Conservation (phyloP, 352 stramenopile species). For the Phytopythium oedochilum region DNA sequence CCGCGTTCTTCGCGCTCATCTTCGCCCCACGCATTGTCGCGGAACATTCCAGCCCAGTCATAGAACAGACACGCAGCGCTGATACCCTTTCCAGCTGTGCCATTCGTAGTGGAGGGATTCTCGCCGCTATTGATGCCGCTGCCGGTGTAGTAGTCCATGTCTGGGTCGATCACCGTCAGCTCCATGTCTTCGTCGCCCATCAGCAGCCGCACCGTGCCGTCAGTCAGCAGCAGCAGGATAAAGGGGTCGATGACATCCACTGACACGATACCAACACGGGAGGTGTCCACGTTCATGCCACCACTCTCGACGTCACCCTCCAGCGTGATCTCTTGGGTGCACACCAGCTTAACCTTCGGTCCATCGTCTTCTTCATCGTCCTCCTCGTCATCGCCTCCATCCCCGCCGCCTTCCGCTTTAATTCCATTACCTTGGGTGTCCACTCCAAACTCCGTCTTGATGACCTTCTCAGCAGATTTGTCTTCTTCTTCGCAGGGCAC, state of each 20-base stretch:
- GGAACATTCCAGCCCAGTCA: constrained; percentile 82
- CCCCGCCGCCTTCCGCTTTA: neutral
- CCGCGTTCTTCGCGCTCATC: constrained; percentile 33
- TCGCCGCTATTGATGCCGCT: constrained; percentile 20
- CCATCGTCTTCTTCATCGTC: constrained; percentile 47
- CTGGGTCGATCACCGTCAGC: constrained; percentile 72
- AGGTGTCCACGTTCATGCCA: constrained; percentile 79
- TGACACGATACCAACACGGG: constrained; percentile 70
- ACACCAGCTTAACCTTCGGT: constrained; percentile 61
- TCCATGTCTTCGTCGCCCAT: constrained; percentile 84
- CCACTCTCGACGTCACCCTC: constrained; percentile 76
- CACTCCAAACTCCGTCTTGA: constrained; percentile 7
- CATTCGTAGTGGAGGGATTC: constrained; percentile 3
- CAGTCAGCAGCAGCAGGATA: constrained; percentile 74
- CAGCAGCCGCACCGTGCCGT: constrained; percentile 73
- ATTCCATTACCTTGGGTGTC: constrained; percentile 5
- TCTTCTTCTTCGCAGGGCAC: constrained; percentile 36
- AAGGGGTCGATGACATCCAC: constrained; percentile 84
- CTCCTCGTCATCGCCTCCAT: constrained; percentile 17
- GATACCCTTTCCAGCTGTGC: constrained; percentile 25
- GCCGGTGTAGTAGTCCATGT: constrained; percentile 52
- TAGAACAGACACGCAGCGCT: constrained; percentile 79
- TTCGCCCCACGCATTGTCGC: constrained; percentile 53
- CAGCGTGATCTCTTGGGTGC: constrained; percentile 80
- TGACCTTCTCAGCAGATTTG: constrained; percentile 6